Percentiles rank a stretch among this genome's conserved stretches.
phyloP scores from a whole-genome alignment of 192 early-diverging fungal species.

The Coemansia pectinata region DNA sequence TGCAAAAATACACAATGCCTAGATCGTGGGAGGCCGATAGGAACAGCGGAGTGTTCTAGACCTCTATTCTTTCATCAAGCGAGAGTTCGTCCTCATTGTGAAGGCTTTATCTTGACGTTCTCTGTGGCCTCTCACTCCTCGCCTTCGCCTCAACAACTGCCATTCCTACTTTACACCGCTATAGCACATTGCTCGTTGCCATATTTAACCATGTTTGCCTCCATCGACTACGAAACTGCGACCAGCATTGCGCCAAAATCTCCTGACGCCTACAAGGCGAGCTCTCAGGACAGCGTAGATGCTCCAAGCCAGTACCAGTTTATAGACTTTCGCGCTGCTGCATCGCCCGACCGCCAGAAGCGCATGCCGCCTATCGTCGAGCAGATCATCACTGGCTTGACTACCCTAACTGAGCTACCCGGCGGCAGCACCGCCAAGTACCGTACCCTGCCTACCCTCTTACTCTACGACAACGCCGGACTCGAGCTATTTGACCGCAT shows the following conservation, averaged over 20 bases:
- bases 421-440: conserved; percentile 1
- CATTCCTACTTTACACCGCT: neutral
- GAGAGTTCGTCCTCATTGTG: too few species aligned
- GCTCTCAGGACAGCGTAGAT: neutral
- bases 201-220: conserved; percentile 8
- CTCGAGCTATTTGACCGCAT: conserved; percentile 90
- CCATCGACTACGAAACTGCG: neutral
- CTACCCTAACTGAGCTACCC: conserved; percentile 17
- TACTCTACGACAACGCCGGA: conserved; percentile 83
- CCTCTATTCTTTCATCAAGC: too few species aligned
- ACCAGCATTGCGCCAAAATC: neutral
- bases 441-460: conserved; percentile 68
- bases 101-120: neutral
- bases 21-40: neutral
- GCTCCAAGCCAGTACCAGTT: conserved; percentile 14
- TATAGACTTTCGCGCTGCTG: conserved; percentile 25
- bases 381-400: conserved; percentile 27
- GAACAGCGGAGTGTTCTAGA: neutral
- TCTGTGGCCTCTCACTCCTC: neutral
- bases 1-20: neutral
- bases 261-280: neutral
- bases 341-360: conserved; percentile 4
- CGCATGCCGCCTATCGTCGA: conserved; percentile 23
- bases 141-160: neutral
- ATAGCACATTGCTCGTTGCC: neutral